These are phyloP conservation scores for Xerocomellus amylosporus DNA, from an alignment of 768 basidiomycete species.

Conservation along the genomic window DNA sequence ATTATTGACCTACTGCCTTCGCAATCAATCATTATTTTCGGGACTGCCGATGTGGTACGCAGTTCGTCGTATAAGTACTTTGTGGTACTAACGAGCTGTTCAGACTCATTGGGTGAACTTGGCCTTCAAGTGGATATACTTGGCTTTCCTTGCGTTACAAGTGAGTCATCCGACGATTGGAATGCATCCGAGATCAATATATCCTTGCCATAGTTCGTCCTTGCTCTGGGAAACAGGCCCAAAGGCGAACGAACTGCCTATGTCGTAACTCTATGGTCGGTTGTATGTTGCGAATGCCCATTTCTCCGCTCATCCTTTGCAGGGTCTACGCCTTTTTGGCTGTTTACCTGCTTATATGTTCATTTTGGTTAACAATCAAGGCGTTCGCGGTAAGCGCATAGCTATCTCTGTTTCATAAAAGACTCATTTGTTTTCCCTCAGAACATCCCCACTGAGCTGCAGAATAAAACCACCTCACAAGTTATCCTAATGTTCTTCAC, in stretches of 20 bases:
- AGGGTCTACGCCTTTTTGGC: slow-evolving; percentile 85
- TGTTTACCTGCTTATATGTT: slow-evolving; percentile 83
- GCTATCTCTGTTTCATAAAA: not conserved
- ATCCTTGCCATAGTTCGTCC: slow-evolving; percentile 47
- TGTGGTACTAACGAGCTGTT: not conserved
- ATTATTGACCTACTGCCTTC: slow-evolving; percentile 83
- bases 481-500: slow-evolving; percentile 63
- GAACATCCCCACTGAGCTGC: slow-evolving; percentile 53
- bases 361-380: slow-evolving; percentile 76
- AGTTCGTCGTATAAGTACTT: slow-evolving; percentile 4
- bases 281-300: slow-evolving; percentile 1
- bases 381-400: slow-evolving; percentile 62
- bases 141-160: slow-evolving; percentile 80
- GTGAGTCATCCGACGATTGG: slow-evolving; percentile 27
- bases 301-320: slow-evolving; percentile 5
- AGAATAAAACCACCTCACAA: slow-evolving; percentile 45
- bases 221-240: slow-evolving; percentile 78
- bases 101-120: slow-evolving; percentile 87
- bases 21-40: slow-evolving; percentile 59
- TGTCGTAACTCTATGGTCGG: slow-evolving; percentile 66
- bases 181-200: not conserved
- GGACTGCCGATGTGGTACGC: slow-evolving; percentile 64
- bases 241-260: slow-evolving; percentile 84
- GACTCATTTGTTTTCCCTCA: slow-evolving; percentile 21
- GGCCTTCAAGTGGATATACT: slow-evolving; percentile 81